phyloP scores from a whole-genome alignment of 2,329 filamentous ascomycete species.

The Trichoderma pleuroti region DNA sequence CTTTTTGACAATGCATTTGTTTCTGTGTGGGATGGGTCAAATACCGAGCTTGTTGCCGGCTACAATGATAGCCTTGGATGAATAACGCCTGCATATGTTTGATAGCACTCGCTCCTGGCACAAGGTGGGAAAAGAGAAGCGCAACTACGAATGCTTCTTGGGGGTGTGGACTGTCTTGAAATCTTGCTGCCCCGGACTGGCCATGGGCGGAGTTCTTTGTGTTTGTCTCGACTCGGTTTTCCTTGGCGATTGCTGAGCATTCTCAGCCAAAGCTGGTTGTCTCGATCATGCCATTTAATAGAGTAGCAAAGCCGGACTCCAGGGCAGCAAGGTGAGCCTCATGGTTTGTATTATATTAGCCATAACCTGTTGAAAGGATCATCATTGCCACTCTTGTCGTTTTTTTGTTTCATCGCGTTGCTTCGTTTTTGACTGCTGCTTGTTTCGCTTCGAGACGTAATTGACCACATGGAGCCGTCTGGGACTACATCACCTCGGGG shows the following conservation, averaged over 20 bases:
- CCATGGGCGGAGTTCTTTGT: constrained; percentile 29
- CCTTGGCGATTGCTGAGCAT: constrained; percentile 21
- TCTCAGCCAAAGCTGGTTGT: constrained; percentile 22
- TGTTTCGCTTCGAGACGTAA: neutral
- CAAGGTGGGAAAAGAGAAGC: constrained; percentile 31
- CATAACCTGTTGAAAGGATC: constrained; percentile 26
- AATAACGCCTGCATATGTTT: constrained; percentile 35
- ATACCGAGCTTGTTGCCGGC: constrained; percentile 24
- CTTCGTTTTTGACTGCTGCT: neutral
- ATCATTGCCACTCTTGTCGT: neutral
- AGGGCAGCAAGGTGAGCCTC: constrained; percentile 54
- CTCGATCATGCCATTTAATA: constrained; percentile 26
- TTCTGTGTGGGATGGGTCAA: constrained; percentile 26
- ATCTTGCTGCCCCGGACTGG: constrained; percentile 36
- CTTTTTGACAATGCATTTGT: constrained; percentile 11
- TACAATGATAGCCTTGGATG: constrained; percentile 30
- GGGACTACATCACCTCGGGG: neutral
- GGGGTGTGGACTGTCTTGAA: constrained; percentile 24
- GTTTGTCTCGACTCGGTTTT: constrained; percentile 31
- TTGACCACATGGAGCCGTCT: neutral
- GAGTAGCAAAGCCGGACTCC: constrained; percentile 36
- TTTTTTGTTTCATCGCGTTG: neutral
- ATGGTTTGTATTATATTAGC: constrained; percentile 52
- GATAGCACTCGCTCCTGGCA: constrained; percentile 27
- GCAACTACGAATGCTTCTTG: constrained; percentile 22